Percentiles rank a stretch among this genome's conserved stretches.
These are phyloP conservation scores for Steccherinum ochraceum DNA, from an alignment of 768 basidiomycete species.

Conservation along the genomic window DNA sequence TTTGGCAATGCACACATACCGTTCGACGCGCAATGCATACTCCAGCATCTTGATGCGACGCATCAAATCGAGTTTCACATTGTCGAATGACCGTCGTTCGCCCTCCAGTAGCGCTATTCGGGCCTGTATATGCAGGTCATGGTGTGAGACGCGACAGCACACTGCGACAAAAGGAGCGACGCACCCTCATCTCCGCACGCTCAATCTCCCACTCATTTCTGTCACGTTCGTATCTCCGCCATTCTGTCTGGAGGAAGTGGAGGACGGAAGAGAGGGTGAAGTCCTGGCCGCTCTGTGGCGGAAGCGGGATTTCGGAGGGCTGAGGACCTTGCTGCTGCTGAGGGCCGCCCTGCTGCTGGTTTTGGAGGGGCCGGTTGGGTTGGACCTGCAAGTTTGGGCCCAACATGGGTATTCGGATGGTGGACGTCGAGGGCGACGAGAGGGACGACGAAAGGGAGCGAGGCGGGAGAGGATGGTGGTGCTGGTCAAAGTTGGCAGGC, in stretches of 20 bases:
- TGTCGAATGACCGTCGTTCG: conserved; percentile 94
- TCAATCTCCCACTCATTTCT: conserved; percentile 99
- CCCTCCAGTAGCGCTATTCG: conserved; percentile 97
- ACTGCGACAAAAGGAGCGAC: conserved; percentile 26
- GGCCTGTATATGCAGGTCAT: conserved; percentile 49
- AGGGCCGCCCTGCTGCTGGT: conserved; percentile 31
- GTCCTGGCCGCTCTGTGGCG: conserved; percentile 85
- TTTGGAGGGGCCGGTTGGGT: conserved; percentile 36
- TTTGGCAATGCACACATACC: conserved; percentile 52
- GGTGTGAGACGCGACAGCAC: conserved; percentile 18
- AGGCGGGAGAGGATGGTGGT: conserved; percentile 9
- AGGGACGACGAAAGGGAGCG: conserved; percentile 2
- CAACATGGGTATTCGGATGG: conserved; percentile 63
- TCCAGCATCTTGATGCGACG: conserved; percentile 99
- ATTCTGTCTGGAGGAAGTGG: conserved; percentile 97
- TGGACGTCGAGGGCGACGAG: conserved; percentile 3
- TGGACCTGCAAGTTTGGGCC: conserved; percentile 61
- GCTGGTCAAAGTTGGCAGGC: conserved; percentile 3
- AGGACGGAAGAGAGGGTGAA: conserved; percentile 91
- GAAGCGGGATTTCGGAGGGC: conserved; percentile 56
- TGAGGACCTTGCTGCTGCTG: conserved; percentile 53
- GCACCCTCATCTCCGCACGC: conserved; percentile 95
- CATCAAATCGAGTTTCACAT: conserved; percentile 92
- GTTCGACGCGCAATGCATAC: conserved; percentile 92
- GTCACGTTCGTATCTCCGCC: conserved; percentile 96